Base-by-base conservation (phyloP, 2,329 filamentous ascomycete species). In the Gnomoniopsis smithogilvyi region DNA sequence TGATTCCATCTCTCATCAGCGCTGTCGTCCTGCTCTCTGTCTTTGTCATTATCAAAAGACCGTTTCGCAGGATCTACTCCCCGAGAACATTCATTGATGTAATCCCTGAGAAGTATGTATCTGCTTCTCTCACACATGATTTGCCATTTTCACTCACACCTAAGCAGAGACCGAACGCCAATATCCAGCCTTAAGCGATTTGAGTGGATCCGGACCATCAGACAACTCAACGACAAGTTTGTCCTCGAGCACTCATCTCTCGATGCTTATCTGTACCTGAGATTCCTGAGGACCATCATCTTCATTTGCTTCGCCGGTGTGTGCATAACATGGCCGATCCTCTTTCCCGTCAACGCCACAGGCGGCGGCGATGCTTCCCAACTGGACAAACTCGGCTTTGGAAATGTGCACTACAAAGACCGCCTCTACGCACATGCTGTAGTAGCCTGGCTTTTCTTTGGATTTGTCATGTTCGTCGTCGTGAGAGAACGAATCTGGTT, bases 401-500 rank as follows among this genome's bases (percentile, higher is more conserved):
- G 78, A 17, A 81, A 84, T 58, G 73, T 81, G 33, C 78, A 80
- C n/a, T 73, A 84, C 56, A 81, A 82, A 59, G 83, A 83, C 65
- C 84, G 84, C 63, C 88, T 89, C 69, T 97, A 89, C 68, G 94
- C 91, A 0, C 92, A 96, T 71, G 83, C 85, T n/a, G 80, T 89
- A 48, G 79, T 95, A 34, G 90, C 88, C 0, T 96, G 90, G 83
- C 74, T 91, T 54, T 96, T 93, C 70, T 92, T 96, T 67, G 81
- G 85, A 58, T 97, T 98, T 71, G 81, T 99, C 61, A 87, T 97
- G 73, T 94, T 92, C 74, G 91, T 92, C 68, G 86, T 99, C 56
- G 91, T 91, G 33, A 86, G 95, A 62, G 95, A 99, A 74, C 88
- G 88, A 69, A 88, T 99, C 67, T 98, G 89, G 81, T 96, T 92